Conservation (phyloP, 2,329 filamentous ascomycete genomes). For the Cladorrhinum sp. region DNA sequence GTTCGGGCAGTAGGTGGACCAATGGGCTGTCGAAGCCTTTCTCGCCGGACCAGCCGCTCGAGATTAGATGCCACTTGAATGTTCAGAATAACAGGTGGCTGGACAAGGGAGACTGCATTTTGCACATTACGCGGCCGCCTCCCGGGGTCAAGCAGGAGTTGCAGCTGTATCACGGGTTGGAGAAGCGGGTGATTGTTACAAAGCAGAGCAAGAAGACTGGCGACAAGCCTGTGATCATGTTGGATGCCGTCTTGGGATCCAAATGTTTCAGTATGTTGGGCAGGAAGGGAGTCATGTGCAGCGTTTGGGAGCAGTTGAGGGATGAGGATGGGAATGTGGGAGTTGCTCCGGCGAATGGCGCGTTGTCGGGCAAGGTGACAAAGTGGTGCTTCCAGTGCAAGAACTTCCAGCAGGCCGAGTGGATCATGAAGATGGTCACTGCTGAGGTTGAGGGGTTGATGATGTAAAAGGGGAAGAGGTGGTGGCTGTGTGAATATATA, state of each 20-base stretch:
- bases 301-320: slow-evolving; percentile 77
- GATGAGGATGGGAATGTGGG: slow-evolving; percentile 58
- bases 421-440: slow-evolving; percentile 55
- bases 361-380: slow-evolving; percentile 52
- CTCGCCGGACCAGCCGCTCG: slow-evolving; percentile 25
- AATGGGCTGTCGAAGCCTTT: slow-evolving; percentile 65
- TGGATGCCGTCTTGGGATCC: slow-evolving; percentile 83
- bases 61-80: slow-evolving; percentile 77
- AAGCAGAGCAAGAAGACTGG: slow-evolving; percentile 63
- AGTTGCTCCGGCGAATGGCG: slow-evolving; percentile 49
- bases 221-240: slow-evolving; percentile 58
- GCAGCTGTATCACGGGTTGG: slow-evolving; percentile 61
- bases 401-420: slow-evolving; percentile 50
- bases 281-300: slow-evolving; percentile 81
- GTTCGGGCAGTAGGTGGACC: slow-evolving; percentile 52
- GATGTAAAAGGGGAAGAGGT: slow-evolving; percentile 4
- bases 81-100: slow-evolving; percentile 79
- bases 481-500: neutral
- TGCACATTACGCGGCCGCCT: slow-evolving; percentile 78
- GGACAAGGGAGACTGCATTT: slow-evolving; percentile 78
- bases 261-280: slow-evolving; percentile 82
- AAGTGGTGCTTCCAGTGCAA: slow-evolving; percentile 64
- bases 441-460: slow-evolving; percentile 28
- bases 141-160: slow-evolving; percentile 58
- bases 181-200: slow-evolving; percentile 81